Conservation (phyloP, 2,329 filamentous ascomycete genomes). For the Aureobasidium sp. region DNA sequence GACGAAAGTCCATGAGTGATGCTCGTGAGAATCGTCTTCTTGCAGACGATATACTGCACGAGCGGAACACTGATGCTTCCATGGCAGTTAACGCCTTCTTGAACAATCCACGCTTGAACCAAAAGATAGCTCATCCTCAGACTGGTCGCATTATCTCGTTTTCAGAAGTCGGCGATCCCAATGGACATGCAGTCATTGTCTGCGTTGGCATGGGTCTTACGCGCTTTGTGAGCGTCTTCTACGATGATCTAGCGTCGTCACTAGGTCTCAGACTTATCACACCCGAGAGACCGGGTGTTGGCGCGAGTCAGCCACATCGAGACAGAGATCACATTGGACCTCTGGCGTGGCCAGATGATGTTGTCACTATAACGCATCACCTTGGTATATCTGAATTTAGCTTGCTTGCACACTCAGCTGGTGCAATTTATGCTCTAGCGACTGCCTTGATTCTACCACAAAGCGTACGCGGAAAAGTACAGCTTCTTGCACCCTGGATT, state of each 20-base stretch:
- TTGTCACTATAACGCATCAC: constrained; percentile 92
- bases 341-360: constrained; percentile 93
- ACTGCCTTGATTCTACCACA: constrained; percentile 97
- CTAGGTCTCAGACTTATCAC: constrained; percentile 93
- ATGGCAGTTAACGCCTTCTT: constrained; percentile 89
- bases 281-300: constrained; percentile 92
- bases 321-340: constrained; percentile 83
- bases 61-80: constrained; percentile 87
- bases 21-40: constrained; percentile 40
- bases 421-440: constrained; percentile 97
- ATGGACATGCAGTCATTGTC: constrained; percentile 93
- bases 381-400: constrained; percentile 97
- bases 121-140: constrained; percentile 87
- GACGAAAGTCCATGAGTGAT: constrained; percentile 38
- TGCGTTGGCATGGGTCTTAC: constrained; percentile 99
- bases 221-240: constrained; percentile 96
- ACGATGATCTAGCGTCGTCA: constrained; percentile 93
- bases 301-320: constrained; percentile 87
- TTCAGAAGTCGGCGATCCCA: constrained; percentile 94
- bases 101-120: constrained; percentile 83
- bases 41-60: constrained; percentile 35
- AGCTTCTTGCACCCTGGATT: constrained; percentile 96
- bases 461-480: constrained; percentile 93
- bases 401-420: constrained; percentile 94
- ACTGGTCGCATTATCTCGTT: constrained; percentile 93